phyloP scores from a whole-genome alignment of 257 asterid genomes.

The Penstemon newberryi region DNA sequence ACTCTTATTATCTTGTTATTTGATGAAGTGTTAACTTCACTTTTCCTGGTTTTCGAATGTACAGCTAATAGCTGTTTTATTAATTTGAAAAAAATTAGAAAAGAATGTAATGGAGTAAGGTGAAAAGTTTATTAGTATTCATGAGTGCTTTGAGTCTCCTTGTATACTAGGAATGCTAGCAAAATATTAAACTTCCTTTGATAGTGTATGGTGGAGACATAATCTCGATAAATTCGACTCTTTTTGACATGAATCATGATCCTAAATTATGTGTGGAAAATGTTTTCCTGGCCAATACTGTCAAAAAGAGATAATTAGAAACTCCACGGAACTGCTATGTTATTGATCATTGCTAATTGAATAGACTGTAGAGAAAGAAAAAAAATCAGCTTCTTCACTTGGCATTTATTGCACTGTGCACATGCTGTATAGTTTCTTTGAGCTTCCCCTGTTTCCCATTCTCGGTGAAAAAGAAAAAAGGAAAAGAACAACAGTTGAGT shows the following conservation, averaged over 20 bases:
- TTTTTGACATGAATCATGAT: not conserved
- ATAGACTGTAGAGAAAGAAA: not conserved
- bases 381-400: not conserved
- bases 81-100: not conserved
- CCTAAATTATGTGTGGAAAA: not conserved
- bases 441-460: not conserved
- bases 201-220: not conserved
- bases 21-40: not conserved
- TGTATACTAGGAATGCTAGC: not conserved
- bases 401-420: not conserved
- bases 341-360: not conserved
- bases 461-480: not conserved
- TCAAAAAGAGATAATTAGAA: not conserved
- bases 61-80: not conserved
- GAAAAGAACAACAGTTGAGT: not conserved
- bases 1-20: not conserved
- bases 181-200: not conserved
- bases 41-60: constrained; percentile 8
- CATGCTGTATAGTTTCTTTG: not conserved
- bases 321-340: not conserved
- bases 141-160: not conserved
- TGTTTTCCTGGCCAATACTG: not conserved
- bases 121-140: not conserved
- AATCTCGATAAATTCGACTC: not conserved
- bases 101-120: constrained; percentile 2